Conservation (phyloP, 2,329 filamentous ascomycete genomes). For the Blumeriella jaapii region DNA sequence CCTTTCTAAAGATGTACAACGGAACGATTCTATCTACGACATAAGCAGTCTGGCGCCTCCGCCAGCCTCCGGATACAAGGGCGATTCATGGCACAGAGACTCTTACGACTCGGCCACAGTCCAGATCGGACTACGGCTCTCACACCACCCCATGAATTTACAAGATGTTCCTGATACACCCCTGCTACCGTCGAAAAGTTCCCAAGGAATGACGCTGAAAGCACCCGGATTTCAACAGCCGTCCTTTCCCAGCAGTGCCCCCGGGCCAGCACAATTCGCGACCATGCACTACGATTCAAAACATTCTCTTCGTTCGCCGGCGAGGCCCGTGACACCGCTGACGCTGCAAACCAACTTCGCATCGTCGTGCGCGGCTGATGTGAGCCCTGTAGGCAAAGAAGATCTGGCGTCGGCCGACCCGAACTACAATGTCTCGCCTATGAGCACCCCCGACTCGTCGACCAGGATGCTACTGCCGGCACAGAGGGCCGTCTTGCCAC, state of each 20-base stretch:
- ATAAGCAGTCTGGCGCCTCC: slow-evolving; percentile 22
- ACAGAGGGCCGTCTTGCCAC: slow-evolving; percentile 8
- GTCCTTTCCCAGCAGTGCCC: too few species aligned
- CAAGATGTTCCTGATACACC: slow-evolving; percentile 8
- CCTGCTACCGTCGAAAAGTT: slow-evolving; percentile 25
- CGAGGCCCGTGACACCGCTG: slow-evolving; percentile 7
- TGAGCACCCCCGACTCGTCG: slow-evolving; percentile 1
- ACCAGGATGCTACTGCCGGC: slow-evolving; percentile 18
- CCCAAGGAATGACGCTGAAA: slow-evolving; percentile 24
- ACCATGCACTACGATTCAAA: too few species aligned
- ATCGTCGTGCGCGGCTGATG: too few species aligned
- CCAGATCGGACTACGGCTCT: slow-evolving; percentile 59
- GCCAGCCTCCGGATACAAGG: slow-evolving; percentile 13
- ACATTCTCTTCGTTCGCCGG: too few species aligned
- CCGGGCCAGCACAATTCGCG: too few species aligned
- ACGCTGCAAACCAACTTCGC: slow-evolving; percentile 8
- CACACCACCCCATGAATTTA: slow-evolving; percentile 31
- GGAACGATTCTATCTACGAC: slow-evolving; percentile 23
- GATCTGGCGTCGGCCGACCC: too few species aligned
- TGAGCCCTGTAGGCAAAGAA: too few species aligned
- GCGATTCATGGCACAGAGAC: slow-evolving; percentile 31
- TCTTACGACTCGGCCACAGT: slow-evolving; percentile 58
- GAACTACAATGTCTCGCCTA: too few species aligned
- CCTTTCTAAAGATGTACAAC: slow-evolving; percentile 6
- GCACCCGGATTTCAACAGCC: too few species aligned